Evolutionary conservation across 495 filamentous ascomycete genomes (phyloP).

Genomic region (Aspergillus diversus): DNA sequence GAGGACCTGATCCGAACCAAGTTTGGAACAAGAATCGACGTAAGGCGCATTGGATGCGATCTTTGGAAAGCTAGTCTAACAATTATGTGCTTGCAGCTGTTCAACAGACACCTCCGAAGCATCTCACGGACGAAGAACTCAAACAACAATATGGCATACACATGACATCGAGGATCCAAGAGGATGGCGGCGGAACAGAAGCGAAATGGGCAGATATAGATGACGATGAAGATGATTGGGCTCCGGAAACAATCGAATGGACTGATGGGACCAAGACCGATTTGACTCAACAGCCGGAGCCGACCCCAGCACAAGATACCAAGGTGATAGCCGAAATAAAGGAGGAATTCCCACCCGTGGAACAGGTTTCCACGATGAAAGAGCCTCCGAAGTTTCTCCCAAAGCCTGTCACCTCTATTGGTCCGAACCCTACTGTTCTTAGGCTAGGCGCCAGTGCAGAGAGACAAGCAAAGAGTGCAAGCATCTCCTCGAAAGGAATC

Average conservation of each 20-base stretch:
- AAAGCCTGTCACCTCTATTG: constrained; percentile 53
- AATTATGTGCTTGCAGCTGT: constrained; percentile 57
- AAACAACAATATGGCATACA: constrained; percentile 97
- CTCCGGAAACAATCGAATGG: constrained; percentile 94
- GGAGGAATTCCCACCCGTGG: constrained; percentile 28
- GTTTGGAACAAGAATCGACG: constrained; percentile 99
- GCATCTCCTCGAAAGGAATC: constrained; percentile 67
- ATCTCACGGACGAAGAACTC: constrained; percentile 95
- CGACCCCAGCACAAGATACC: constrained; percentile 28
- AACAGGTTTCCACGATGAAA: constrained; percentile 29
- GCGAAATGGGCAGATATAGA: constrained; percentile 98
- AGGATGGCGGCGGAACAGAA: constrained; percentile 80
- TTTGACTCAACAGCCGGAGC: constrained; percentile 57
- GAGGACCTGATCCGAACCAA: constrained; percentile 68
- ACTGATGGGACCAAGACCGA: constrained; percentile 94
- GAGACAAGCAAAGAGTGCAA: constrained; percentile 53
- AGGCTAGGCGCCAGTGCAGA: constrained; percentile 55
- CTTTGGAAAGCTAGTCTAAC: constrained; percentile 28
- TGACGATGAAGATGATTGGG: constrained; percentile 98
- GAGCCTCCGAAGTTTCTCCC: constrained; percentile 40
- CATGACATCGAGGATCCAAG: constrained; percentile 85
- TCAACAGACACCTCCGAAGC: constrained; percentile 79
- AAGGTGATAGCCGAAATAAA: constrained; percentile 32
- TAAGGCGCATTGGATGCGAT: constrained; percentile 49
- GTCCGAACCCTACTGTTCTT: constrained; percentile 58